These are phyloP conservation scores for Favolaschia claudopus DNA, from an alignment of 768 basidiomycete species.

Conservation along the genomic window DNA sequence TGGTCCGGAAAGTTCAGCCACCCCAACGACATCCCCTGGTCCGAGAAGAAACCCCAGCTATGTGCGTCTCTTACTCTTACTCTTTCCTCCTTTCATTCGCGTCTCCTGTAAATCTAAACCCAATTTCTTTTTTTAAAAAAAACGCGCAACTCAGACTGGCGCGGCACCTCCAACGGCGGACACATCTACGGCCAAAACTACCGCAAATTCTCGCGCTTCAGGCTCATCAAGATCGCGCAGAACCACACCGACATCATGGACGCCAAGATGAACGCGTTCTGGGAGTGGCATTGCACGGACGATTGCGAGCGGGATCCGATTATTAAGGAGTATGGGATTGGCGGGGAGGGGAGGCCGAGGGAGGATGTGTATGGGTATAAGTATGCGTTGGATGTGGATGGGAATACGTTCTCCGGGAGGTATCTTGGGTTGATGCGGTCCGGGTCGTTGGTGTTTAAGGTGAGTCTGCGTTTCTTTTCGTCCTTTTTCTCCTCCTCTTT, in stretches of 20 bases:
- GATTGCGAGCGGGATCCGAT: not conserved
- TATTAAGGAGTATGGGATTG: not conserved
- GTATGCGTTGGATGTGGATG: slow-evolving; percentile 8
- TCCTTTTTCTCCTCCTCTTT: not conserved
- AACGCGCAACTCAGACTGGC: slow-evolving; percentile 19
- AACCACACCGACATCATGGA: not conserved
- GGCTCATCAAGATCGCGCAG: not conserved
- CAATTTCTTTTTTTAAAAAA: no score
- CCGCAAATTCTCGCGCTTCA: slow-evolving; percentile 6
- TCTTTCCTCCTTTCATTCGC: not conserved
- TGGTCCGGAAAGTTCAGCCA: not conserved
- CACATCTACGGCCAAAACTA: not conserved
- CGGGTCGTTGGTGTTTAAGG: slow-evolving; percentile 13
- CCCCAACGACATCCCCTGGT: not conserved
- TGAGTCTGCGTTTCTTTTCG: not conserved
- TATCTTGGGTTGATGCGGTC: not conserved
- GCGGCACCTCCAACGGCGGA: slow-evolving; percentile 1
- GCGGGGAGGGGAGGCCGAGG: not conserved
- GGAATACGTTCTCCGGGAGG: slow-evolving; percentile 2
- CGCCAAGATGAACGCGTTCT: not conserved
- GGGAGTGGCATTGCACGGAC: not conserved
- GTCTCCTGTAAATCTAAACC: not conserved
- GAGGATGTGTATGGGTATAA: not conserved
- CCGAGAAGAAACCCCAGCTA: not conserved
- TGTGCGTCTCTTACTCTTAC: not conserved